Evolutionary conservation across 345 rosid genomes (phyloP).

Genomic region (Nephelium lappaceum): DNA sequence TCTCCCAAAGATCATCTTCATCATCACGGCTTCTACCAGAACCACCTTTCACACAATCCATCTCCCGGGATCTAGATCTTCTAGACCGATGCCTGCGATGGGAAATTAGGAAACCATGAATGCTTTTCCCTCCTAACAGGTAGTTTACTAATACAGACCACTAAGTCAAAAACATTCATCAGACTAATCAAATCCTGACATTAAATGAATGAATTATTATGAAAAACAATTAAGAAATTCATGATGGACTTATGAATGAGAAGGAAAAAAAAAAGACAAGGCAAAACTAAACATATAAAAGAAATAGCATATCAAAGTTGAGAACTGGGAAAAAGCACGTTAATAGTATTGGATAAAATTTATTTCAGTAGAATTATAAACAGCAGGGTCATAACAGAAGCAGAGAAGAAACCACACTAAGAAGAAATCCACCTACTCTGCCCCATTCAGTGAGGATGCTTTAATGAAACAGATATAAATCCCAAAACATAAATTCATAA

Average conservation of each 20-base stretch:
- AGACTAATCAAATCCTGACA: neutral
- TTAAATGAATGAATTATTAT: neutral
- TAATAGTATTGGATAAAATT: neutral
- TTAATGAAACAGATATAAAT: slow-evolving; percentile 14
- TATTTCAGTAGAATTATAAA: neutral
- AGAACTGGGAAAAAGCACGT: neutral
- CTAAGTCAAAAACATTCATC: neutral
- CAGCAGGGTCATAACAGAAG: slow-evolving; percentile 3
- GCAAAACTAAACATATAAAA: neutral
- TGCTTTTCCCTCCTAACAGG: neutral
- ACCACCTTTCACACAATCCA: slow-evolving; percentile 20
- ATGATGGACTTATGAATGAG: neutral
- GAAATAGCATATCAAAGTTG: neutral
- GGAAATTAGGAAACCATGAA: slow-evolving; percentile 20
- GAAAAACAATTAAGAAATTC: neutral
- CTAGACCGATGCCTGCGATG: slow-evolving; percentile 45
- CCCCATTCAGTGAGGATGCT: neutral
- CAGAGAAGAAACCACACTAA: neutral
- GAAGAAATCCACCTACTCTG: neutral
- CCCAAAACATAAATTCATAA: slow-evolving; percentile 4
- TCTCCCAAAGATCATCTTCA: slow-evolving; percentile 28
- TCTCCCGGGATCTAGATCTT: slow-evolving; percentile 56
- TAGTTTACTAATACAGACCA: neutral
- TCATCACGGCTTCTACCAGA: slow-evolving; percentile 34
- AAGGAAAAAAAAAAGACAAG: neutral